Evolutionary conservation across 192 early-diverging fungal species (phyloP), one percentile per base, ranked within the genome.

Genomic region (Chytriomyces confervae): DNA sequence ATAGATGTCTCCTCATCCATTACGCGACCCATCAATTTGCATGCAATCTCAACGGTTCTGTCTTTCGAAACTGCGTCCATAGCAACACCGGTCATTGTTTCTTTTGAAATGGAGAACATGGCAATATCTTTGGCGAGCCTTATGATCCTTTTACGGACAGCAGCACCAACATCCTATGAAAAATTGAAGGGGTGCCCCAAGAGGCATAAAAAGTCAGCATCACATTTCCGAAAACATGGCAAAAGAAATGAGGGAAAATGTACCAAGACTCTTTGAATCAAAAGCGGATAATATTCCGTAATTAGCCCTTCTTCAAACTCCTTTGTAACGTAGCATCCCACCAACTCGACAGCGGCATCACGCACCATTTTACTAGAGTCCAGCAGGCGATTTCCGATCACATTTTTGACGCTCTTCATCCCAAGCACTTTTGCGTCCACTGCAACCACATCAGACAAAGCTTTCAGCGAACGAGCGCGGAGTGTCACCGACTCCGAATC

Each of bases 301-400:
- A 92, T 87, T 20, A 97, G 86, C 62, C 82, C 86, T 8, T 85
- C 82, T 46, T 92, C 88, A 7, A 62, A 69, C 43, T 62, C 75
- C 66, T 88, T 85, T 6, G 90, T 85, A 61, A 96, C 80, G 73
- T 95, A 94, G 67, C 91, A 93, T 20, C 93, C 93, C 46, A 96
- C 87, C 43, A 98, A 78, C 63, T 97, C 93, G n/a, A 96, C 91
- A 6, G 95, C 93, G 9, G 93, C 94, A 84, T 97, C 96, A 46
- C 96, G 90, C 18, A 98, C 96, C 9, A 89, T 87, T 20, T 95
- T 89, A 23, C 94, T 95, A 61, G 84, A 83, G 78, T 98, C 96
- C 62, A 93, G 89, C 45, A 98, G 77, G 20, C 94, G 85, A 24
- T 92, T 85, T 44, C 91, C 87, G 62, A 98, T 90, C 4, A 93